Percentiles rank a stretch among this genome's conserved stretches.
Evolutionary conservation across 768 basidiomycete genomes (phyloP).

Genomic region (Phlebiopsis flavidoalba): DNA sequence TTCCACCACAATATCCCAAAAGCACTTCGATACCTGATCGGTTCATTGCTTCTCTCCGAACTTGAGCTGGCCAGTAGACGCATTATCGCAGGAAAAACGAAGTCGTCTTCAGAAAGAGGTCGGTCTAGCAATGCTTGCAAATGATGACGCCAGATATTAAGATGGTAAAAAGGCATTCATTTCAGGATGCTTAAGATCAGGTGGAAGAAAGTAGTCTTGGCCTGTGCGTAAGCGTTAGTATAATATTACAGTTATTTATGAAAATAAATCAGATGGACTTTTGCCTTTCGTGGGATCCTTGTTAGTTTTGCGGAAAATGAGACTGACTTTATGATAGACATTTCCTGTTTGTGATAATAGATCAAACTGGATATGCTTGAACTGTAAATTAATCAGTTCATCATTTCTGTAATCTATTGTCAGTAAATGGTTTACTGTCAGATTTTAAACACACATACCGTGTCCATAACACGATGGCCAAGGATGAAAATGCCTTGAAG

Average conservation of each 20-base stretch:
- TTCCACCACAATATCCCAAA: not conserved
- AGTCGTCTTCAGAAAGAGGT: not conserved
- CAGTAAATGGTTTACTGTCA: not conserved
- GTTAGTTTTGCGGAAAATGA: not conserved
- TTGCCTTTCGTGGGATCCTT: not conserved
- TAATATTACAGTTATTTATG: not conserved
- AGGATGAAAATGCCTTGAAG: not conserved
- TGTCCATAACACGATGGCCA: not conserved
- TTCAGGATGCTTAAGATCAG: not conserved
- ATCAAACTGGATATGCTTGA: not conserved
- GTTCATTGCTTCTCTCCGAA: not conserved
- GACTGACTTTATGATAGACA: not conserved
- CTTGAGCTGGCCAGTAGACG: not conserved
- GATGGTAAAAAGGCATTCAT: not conserved
- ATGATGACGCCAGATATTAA: not conserved
- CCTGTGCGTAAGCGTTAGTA: not conserved
- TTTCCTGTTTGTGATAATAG: not conserved
- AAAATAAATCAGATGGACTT: not conserved
- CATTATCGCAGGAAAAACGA: not conserved
- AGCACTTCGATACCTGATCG: not conserved
- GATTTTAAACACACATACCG: not conserved
- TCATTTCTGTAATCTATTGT: not conserved
- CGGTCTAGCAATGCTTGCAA: not conserved
- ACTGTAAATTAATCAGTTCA: not conserved
- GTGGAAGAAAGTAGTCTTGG: not conserved